A percentile compares a stretch with the other conserved stretches of the same genome.
Conservation (phyloP, 2,329 filamentous ascomycete genomes). For the Catunica adiposa region DNA sequence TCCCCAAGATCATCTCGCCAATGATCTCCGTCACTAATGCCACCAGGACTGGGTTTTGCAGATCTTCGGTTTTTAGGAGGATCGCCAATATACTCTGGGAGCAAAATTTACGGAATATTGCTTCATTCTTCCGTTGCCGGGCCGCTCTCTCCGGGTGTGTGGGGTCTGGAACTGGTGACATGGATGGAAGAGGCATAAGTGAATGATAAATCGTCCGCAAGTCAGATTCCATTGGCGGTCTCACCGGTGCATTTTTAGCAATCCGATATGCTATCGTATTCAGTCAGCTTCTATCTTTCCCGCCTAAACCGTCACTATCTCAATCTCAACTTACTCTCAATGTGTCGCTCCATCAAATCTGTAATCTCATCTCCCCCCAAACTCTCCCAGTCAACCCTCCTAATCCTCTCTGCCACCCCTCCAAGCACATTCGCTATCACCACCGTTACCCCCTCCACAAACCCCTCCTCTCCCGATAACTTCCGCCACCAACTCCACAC, state of each 20-base stretch:
- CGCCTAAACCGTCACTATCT: background rate
- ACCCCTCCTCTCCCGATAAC: slow-evolving; percentile 78
- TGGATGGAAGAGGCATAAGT: slow-evolving; percentile 61
- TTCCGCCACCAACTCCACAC: slow-evolving; percentile 85
- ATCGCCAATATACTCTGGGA: slow-evolving; percentile 67
- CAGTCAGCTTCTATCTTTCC: background rate
- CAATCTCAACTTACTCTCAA: slow-evolving; percentile 45
- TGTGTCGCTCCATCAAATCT: slow-evolving; percentile 61
- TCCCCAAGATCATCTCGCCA: slow-evolving; percentile 76
- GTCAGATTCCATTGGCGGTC: slow-evolving; percentile 43
- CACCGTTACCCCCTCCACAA: slow-evolving; percentile 75
- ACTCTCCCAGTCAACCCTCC: slow-evolving; percentile 66
- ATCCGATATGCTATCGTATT: slow-evolving; percentile 51
- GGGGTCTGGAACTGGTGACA: slow-evolving; percentile 56
- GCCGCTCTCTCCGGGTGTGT: slow-evolving; percentile 33
- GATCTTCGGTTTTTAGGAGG: slow-evolving; percentile 78
- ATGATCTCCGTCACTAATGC: slow-evolving; percentile 74
- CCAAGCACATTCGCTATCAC: slow-evolving; percentile 85
- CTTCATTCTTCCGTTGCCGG: slow-evolving; percentile 61
- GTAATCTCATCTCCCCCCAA: slow-evolving; percentile 79
- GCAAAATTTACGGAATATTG: slow-evolving; percentile 72
- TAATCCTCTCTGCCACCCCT: slow-evolving; percentile 69
- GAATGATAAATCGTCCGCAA: slow-evolving; percentile 65
- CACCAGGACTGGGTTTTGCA: slow-evolving; percentile 73
- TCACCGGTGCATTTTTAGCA: slow-evolving; percentile 41